Evolutionary conservation across 805 yeast genomes (phyloP), one percentile per base, ranked within the genome.

Genomic region (Lachancea mirantina): DNA sequence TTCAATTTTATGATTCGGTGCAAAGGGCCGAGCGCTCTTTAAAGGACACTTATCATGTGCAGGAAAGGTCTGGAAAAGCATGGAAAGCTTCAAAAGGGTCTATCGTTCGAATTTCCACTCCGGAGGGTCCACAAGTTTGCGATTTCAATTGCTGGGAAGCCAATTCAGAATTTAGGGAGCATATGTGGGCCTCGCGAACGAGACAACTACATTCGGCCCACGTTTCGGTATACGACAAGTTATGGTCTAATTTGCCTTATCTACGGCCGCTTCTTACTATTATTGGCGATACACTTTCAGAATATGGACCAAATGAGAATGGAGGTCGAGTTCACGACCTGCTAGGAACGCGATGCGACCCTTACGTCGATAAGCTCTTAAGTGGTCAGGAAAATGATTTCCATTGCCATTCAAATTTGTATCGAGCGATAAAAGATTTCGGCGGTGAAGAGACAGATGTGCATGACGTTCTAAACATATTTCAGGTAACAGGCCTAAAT

Each of bases 121-220:
- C 81, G 2, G 76, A 77, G 44, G 83, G 83, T 4, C 79, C 84
- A 2, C 84, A 77, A 51, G 84, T 77, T 13, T 76, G 81, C 46
- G 83, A 77, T 47, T 67, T 76, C 53, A 76, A 77, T 55, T 68
- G 74, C 32, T 77, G 83, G 83, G 71, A 69, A 44, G 60, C 60
- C 30, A 65, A 72, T 41, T 29, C 38, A 2, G 74, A 76, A 46
- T 80, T 77, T 16, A 59, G 79, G 46, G 83, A 77, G 47, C 58
- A 77, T 41, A 64, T 77, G 46, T 77, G 84, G 83, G 84, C 83
- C 10, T 68, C 81, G 4, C 62, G 84, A 49, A 76, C 81, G 0
- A 64, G 83, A 50, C 84, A 76, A 46, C 57, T 77, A 39, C 81
- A 77, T 7, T 66, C 75, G 11, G 70, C 78, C 3, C 83, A 76